Percentiles rank a stretch among this genome's conserved stretches.
Evolutionary conservation across 2,329 filamentous ascomycete genomes (phyloP).

Genomic region (Paecilomyces formosus): DNA sequence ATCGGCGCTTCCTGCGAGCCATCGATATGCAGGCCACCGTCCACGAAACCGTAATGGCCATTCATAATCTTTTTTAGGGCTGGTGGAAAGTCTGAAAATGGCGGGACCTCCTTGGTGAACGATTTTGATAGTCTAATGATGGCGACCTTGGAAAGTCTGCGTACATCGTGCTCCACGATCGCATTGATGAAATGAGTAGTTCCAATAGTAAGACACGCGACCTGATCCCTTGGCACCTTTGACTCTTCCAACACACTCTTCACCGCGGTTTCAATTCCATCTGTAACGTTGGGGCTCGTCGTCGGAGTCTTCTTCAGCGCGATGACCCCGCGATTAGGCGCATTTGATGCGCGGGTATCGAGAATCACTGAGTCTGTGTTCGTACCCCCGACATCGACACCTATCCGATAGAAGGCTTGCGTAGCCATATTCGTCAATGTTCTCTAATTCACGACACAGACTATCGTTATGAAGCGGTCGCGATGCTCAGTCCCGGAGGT

Average conservation of each 20-base stretch:
- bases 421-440: neutral
- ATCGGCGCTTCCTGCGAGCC: constrained; percentile 35
- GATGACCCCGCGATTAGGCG: constrained; percentile 19
- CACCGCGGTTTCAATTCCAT: constrained; percentile 34
- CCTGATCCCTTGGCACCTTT: constrained; percentile 19
- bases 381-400: constrained; percentile 30
- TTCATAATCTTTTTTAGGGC: constrained; percentile 40
- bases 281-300: constrained; percentile 34
- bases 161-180: constrained; percentile 43
- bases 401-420: constrained; percentile 1
- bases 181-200: constrained; percentile 49
- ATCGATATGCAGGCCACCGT: constrained; percentile 43
- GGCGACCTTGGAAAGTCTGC: constrained; percentile 45
- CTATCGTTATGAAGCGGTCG: neutral
- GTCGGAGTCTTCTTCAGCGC: constrained; percentile 30
- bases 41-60: constrained; percentile 41
- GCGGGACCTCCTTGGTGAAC: constrained; percentile 43
- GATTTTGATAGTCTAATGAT: constrained; percentile 44
- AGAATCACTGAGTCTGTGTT: constrained; percentile 30
- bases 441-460: neutral
- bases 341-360: constrained; percentile 17
- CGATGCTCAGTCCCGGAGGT: neutral
- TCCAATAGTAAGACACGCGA: constrained; percentile 43
- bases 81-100: constrained; percentile 43
- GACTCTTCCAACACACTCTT: constrained; percentile 27